Conservation (phyloP, 1,284 basidiomycete genomes). For the Leccinum fuscescens region DNA sequence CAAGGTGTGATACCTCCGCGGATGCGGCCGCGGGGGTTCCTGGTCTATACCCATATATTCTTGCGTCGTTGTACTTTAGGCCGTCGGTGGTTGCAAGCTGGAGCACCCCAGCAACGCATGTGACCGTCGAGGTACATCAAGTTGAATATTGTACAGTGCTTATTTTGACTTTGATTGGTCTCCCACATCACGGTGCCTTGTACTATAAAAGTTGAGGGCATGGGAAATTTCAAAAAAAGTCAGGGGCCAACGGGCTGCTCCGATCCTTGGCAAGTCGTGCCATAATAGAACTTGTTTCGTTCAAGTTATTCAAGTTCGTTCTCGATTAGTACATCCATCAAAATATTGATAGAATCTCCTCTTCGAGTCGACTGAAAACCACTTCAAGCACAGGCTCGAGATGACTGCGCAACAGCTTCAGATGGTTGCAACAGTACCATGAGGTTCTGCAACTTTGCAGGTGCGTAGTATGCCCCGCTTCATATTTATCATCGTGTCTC, state of each 20-base stretch:
- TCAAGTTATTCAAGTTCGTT: neutral
- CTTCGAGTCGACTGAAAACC: neutral
- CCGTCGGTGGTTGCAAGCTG: neutral
- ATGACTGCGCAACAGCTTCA: neutral
- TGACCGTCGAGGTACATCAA: neutral
- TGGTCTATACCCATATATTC: neutral
- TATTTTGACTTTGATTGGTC: neutral
- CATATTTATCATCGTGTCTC: neutral
- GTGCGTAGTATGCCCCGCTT: neutral
- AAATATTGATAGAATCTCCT: neutral
- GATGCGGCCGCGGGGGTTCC: neutral
- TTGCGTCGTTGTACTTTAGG: neutral
- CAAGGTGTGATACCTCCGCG: conserved; percentile 48
- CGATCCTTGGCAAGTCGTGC: no score
- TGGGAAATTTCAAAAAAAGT: no score
- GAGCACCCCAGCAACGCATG: neutral
- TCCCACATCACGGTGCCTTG: neutral
- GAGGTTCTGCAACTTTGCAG: neutral
- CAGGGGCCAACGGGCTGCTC: no score
- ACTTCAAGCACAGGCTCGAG: neutral
- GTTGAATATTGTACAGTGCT: neutral
- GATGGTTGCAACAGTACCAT: neutral
- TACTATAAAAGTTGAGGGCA: no score
- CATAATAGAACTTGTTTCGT: neutral
- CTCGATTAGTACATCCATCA: neutral